Conservation (phyloP, 179 eudicot genomes). For the Spergularia azorica region DNA sequence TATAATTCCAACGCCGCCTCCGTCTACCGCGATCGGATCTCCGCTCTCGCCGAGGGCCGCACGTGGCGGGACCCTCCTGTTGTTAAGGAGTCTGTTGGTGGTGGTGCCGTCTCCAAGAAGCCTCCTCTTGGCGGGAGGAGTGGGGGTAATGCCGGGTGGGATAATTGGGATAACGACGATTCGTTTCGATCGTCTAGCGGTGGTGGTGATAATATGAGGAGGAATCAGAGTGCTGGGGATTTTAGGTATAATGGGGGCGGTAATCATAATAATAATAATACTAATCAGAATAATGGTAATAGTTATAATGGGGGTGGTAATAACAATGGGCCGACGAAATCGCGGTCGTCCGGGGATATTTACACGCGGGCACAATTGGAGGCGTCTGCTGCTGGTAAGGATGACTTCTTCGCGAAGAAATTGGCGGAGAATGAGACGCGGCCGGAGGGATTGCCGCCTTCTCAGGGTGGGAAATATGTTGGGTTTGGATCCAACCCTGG, state of each 20-base stretch:
- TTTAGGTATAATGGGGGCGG: slow-evolving; percentile 36
- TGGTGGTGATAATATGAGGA: slow-evolving; percentile 43
- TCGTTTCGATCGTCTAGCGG: slow-evolving; percentile 25
- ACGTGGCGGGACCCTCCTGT: slow-evolving; percentile 90
- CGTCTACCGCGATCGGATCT: slow-evolving; percentile 70
- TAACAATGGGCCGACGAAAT: slow-evolving; percentile 39
- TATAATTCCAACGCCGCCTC: slow-evolving; percentile 77
- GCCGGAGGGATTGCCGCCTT: slow-evolving; percentile 80
- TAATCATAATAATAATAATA: neutral
- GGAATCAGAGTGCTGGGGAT: slow-evolving; percentile 67
- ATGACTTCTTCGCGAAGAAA: slow-evolving; percentile 62
- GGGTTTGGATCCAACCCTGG: slow-evolving; percentile 78
- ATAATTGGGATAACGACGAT: slow-evolving; percentile 67
- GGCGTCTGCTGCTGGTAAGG: slow-evolving; percentile 76
- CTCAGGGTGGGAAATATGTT: slow-evolving; percentile 87
- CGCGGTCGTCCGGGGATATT: slow-evolving; percentile 63
- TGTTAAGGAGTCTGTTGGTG: slow-evolving; percentile 46
- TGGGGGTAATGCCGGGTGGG: slow-evolving; percentile 47
- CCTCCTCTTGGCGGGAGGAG: slow-evolving; percentile 36
- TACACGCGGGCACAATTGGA: slow-evolving; percentile 59
- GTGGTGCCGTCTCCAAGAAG: slow-evolving; percentile 20
- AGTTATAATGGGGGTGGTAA: neutral
- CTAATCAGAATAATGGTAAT: slow-evolving; percentile 3
- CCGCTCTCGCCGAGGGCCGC: slow-evolving; percentile 72
- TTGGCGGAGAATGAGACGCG: slow-evolving; percentile 62